phyloP scores from a whole-genome alignment of 1,139 yeast genomes.

The Zygotorulaspora mrakii region DNA sequence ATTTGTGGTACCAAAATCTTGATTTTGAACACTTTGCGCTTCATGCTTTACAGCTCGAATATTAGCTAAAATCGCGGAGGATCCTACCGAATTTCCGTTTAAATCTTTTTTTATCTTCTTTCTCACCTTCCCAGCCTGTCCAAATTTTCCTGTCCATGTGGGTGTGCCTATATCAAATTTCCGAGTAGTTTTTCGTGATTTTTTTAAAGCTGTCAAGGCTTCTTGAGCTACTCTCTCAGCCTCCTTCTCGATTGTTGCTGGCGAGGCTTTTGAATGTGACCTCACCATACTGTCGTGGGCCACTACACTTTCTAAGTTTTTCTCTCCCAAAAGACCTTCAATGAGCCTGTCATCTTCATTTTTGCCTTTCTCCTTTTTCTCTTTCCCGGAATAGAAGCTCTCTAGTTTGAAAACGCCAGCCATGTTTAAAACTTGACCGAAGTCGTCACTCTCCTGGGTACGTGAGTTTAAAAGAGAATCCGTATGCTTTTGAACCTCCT shows the following conservation, averaged over 20 bases:
- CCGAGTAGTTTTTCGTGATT: slow-evolving; percentile 63
- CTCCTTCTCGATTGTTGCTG: slow-evolving; percentile 63
- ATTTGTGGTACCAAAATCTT: slow-evolving; percentile 8
- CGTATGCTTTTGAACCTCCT: slow-evolving; percentile 36
- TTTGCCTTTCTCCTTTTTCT: slow-evolving; percentile 44
- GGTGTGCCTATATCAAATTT: slow-evolving; percentile 74
- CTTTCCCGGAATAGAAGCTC: slow-evolving; percentile 47
- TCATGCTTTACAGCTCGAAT: slow-evolving; percentile 21
- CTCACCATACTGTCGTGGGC: slow-evolving; percentile 77
- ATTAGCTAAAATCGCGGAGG: slow-evolving; percentile 27
- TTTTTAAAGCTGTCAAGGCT: slow-evolving; percentile 69
- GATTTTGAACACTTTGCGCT: slow-evolving; percentile 7
- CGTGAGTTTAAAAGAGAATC: slow-evolving; percentile 28
- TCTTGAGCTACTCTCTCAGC: slow-evolving; percentile 72
- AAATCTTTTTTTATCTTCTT: slow-evolving; percentile 14
- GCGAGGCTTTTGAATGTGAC: slow-evolving; percentile 49
- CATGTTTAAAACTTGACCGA: slow-evolving; percentile 49
- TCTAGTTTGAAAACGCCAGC: slow-evolving; percentile 46
- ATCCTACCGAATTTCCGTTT: slow-evolving; percentile 22
- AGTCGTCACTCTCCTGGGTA: slow-evolving; percentile 49
- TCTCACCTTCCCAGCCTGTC: slow-evolving; percentile 64
- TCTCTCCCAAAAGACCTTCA: slow-evolving; percentile 75
- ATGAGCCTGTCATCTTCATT: slow-evolving; percentile 59
- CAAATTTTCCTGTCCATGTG: slow-evolving; percentile 95
- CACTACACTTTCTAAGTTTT: slow-evolving; percentile 44